phyloP scores from a whole-genome alignment of 257 asterid genomes.

The Osmanthus fragrans region DNA sequence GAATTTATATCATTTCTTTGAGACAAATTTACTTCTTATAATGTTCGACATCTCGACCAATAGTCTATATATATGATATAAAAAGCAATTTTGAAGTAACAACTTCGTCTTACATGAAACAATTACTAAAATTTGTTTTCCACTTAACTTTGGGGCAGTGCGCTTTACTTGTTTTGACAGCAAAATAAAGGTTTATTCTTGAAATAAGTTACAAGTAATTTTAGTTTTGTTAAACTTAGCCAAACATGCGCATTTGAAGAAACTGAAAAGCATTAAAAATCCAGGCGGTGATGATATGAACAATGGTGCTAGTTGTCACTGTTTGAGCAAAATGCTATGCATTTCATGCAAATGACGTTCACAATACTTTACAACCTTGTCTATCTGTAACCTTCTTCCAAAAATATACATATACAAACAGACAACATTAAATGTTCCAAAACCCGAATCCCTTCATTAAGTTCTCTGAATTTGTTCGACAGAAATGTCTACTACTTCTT shows the following conservation, averaged over 20 bases:
- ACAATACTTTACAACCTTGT: conserved; percentile 13
- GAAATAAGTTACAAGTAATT: no score
- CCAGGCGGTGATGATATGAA: conserved; percentile 31
- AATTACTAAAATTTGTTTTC: no score
- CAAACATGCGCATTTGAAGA: background rate
- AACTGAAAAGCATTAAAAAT: background rate
- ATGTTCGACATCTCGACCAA: no score
- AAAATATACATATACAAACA: background rate
- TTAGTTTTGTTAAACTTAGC: background rate
- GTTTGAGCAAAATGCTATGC: conserved; percentile 20
- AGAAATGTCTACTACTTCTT: conserved; percentile 18
- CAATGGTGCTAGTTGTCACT: conserved; percentile 19
- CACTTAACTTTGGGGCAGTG: no score
- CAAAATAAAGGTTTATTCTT: no score
- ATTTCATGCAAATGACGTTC: conserved; percentile 6
- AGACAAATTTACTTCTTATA: no score
- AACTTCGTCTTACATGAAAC: no score
- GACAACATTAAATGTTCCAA: background rate
- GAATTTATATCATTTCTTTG: no score
- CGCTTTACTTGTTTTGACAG: no score
- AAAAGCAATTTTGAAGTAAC: no score
- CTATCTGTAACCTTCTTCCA: conserved; percentile 26
- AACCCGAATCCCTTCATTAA: background rate
- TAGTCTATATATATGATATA: no score
- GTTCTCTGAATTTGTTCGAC: background rate